These are phyloP conservation scores for Phenoliferia sp. DNA, from an alignment of 1,284 basidiomycete species.

Conservation along the genomic window DNA sequence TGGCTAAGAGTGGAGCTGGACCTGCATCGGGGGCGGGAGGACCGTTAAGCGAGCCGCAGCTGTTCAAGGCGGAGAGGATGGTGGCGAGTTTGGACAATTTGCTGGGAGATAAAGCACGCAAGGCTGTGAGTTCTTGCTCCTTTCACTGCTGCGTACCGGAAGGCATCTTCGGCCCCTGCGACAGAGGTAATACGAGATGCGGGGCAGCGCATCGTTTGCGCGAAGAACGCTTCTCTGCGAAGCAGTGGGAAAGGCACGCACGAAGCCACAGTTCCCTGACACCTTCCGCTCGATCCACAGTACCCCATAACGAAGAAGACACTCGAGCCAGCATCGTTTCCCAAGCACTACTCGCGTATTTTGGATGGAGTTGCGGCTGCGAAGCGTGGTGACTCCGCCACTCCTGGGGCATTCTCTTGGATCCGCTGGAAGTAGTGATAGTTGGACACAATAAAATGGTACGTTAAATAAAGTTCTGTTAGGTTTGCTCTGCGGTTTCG, in stretches of 20 bases:
- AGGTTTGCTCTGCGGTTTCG: too few relatives aligned
- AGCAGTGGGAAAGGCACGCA: neutral
- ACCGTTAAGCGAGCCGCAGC: constrained; percentile 7
- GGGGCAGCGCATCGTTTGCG: neutral
- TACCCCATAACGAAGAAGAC: constrained; percentile 22
- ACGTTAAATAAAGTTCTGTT: too few relatives aligned
- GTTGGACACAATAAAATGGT: too few relatives aligned
- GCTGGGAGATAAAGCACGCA: constrained; percentile 15
- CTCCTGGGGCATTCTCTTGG: constrained; percentile 17
- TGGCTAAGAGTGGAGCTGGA: neutral
- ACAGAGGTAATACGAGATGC: neutral
- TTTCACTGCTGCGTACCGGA: neutral
- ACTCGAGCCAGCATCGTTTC: constrained; percentile 24
- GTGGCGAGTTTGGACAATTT: constrained; percentile 6
- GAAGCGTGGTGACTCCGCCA: constrained; percentile 20
- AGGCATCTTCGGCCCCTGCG: neutral
- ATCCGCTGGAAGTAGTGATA: constrained; percentile 1
- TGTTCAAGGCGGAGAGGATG: constrained; percentile 15
- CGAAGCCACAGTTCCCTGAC: too few relatives aligned
- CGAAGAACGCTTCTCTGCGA: neutral
- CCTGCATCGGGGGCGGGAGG: too few relatives aligned
- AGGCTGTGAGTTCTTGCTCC: constrained; percentile 11
- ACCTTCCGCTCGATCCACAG: neutral
- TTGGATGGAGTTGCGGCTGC: constrained; percentile 12
- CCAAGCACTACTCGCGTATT: constrained; percentile 30